Conservation (phyloP, 1,284 basidiomycete genomes). For the Pyrrhoderma lamaoense region DNA sequence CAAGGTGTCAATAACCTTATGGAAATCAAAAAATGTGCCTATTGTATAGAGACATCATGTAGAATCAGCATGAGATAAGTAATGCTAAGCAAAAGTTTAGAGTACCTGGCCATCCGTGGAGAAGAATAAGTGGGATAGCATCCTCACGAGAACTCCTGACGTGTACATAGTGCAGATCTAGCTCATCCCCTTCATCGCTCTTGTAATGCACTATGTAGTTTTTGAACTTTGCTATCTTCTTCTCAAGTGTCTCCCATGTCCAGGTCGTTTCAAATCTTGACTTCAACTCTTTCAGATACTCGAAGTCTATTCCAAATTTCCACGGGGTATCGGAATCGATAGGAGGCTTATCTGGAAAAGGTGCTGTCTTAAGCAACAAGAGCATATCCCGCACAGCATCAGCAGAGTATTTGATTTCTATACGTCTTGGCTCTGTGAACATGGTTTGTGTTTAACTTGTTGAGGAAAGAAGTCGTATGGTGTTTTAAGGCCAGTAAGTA, state of each 20-base stretch:
- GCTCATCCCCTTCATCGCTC: slow-evolving; percentile 11
- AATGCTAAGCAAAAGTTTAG: too few relatives aligned
- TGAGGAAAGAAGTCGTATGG: not conserved
- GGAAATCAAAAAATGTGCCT: slow-evolving; percentile 24
- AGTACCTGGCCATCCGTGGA: slow-evolving; percentile 25
- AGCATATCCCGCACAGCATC: slow-evolving; percentile 8
- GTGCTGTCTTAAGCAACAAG: slow-evolving; percentile 8
- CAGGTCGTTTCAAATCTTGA: slow-evolving; percentile 17
- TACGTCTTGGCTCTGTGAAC: not conserved
- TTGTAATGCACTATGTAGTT: slow-evolving; percentile 19
- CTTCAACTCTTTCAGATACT: slow-evolving; percentile 17
- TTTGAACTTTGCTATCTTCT: slow-evolving; percentile 14
- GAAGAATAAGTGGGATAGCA: slow-evolving; percentile 22
- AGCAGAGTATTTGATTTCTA: not conserved
- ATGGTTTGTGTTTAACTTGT: not conserved
- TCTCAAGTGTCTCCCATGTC: slow-evolving; percentile 15
- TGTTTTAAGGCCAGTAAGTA: too few relatives aligned
- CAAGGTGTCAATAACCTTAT: slow-evolving; percentile 22
- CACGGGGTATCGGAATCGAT: slow-evolving; percentile 13
- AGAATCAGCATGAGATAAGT: not conserved
- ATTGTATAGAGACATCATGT: not conserved
- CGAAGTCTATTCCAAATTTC: slow-evolving; percentile 18
- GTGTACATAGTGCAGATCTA: slow-evolving; percentile 22
- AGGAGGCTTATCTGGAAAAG: slow-evolving; percentile 15
- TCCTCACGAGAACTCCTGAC: slow-evolving; percentile 18